Conservation (phyloP, 345 rosid genomes). For the Kandelia obovata region DNA sequence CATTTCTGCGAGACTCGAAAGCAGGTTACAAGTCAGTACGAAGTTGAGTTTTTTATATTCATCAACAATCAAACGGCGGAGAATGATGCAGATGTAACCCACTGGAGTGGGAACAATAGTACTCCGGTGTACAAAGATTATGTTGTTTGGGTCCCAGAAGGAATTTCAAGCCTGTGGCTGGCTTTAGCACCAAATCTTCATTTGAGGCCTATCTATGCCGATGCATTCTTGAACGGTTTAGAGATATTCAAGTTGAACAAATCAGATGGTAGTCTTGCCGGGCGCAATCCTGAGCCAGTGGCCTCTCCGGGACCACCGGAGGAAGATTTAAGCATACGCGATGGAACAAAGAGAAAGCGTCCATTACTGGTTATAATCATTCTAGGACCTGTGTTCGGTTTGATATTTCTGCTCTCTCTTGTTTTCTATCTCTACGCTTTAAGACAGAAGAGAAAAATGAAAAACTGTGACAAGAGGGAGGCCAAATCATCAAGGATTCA, state of each 20-base stretch:
- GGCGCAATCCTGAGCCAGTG: neutral
- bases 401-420: neutral
- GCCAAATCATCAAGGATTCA: conserved; percentile 20
- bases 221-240: conserved; percentile 25
- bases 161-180: conserved; percentile 4
- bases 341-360: neutral
- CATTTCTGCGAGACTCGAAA: conserved; percentile 3
- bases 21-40: too few relatives aligned
- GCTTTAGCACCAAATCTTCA: conserved; percentile 12
- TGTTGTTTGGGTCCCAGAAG: neutral
- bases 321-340: neutral
- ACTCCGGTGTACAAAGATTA: conserved; percentile 17
- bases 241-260: conserved; percentile 26
- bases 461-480: neutral
- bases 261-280: neutral
- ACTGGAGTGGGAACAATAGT: neutral
- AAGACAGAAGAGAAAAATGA: neutral
- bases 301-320: neutral
- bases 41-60: neutral
- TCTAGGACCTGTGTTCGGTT: neutral
- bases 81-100: neutral
- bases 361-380: neutral
- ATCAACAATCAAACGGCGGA: conserved; percentile 10
- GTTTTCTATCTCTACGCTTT: conserved; percentile 6
- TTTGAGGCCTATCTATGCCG: accelerated